These are phyloP conservation scores for Ustilago crameri DNA, from an alignment of 1,284 basidiomycete genomes.

Conservation along the genomic window DNA sequence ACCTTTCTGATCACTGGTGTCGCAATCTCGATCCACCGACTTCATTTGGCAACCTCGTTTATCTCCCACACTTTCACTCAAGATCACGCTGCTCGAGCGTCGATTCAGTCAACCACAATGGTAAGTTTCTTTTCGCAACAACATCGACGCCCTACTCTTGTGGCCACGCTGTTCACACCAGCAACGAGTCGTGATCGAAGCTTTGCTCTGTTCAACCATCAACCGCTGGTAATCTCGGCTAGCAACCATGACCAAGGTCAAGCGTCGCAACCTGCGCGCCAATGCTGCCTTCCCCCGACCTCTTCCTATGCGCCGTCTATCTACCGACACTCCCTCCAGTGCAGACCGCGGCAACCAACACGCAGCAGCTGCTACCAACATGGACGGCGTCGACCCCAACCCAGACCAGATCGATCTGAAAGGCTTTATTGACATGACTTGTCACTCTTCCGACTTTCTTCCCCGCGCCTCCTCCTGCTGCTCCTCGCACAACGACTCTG, in stretches of 20 bases:
- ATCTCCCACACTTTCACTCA: constrained; percentile 2
- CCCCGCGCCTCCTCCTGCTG: constrained; percentile 2
- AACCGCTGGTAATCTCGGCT: not conserved
- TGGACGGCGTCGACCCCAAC: too few species aligned
- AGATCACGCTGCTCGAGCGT: not conserved
- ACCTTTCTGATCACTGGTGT: too few species aligned
- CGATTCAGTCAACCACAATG: constrained; percentile 1
- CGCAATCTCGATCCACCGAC: not conserved
- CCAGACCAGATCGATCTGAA: constrained; percentile 20
- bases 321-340: not conserved
- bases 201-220: not conserved
- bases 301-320: not conserved
- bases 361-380: too few species aligned
- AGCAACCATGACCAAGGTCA: constrained; percentile 26
- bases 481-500: constrained; percentile 29
- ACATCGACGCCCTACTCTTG: not conserved
- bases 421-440: constrained; percentile 36
- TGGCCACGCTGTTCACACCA: too few species aligned
- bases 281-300: constrained; percentile 4
- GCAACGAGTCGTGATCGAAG: too few species aligned
- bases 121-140: constrained; percentile 5
- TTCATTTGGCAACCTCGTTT: constrained; percentile 6
- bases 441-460: constrained; percentile 25
- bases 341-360: too few species aligned
- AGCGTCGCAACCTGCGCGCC: constrained; percentile 34